phyloP scores from a whole-genome alignment of 73 alveolate genomes.

The Tetrahymena borealis region DNA sequence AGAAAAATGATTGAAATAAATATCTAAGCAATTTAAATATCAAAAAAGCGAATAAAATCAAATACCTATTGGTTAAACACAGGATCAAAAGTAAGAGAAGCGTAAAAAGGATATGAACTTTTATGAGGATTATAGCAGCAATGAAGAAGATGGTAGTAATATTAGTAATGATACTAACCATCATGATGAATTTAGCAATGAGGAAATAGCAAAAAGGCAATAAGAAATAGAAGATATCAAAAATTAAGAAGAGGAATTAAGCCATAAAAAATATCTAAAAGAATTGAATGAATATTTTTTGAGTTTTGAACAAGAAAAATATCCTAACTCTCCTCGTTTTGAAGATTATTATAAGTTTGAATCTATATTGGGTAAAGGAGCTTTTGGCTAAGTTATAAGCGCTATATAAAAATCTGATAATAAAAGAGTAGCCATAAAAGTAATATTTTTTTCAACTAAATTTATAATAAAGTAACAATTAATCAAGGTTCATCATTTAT shows the following conservation, averaged over 20 bases:
- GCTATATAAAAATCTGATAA: not conserved
- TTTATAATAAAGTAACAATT: not conserved
- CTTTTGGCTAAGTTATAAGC: not conserved
- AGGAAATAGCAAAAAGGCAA: not conserved
- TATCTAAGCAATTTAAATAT: too few species aligned
- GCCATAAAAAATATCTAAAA: not conserved
- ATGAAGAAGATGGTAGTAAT: too few species aligned
- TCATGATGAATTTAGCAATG: not conserved
- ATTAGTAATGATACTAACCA: too few species aligned
- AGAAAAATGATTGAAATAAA: too few species aligned
- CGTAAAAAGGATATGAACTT: too few species aligned
- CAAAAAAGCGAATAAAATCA: too few species aligned
- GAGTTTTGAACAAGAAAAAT: not conserved
- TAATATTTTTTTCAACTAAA: not conserved
- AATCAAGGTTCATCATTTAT: too few species aligned
- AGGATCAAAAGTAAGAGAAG: too few species aligned
- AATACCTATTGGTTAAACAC: too few species aligned
- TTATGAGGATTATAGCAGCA: too few species aligned
- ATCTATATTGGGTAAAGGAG: not conserved
- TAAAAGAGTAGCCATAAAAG: not conserved
- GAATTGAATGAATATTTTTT: not conserved
- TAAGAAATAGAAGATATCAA: too few species aligned
- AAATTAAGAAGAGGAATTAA: not conserved
- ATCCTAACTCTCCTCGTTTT: not conserved
- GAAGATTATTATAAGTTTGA: not conserved